Base-by-base conservation (phyloP, 495 filamentous ascomycete species). In the Penicillium alfredii region DNA sequence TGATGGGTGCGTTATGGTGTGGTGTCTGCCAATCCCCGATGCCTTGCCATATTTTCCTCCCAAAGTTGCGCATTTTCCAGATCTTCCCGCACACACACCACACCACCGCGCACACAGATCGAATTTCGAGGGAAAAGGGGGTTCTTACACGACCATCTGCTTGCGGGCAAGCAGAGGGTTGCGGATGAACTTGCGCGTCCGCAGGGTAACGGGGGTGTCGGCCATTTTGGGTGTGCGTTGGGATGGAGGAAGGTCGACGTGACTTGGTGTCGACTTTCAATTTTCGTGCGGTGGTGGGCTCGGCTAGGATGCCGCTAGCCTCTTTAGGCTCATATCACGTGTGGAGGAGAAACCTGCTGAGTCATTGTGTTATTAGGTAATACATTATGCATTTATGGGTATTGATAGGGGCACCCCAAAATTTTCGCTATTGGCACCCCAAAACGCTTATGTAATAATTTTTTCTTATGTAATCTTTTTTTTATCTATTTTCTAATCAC, bases 171-270 rank as follows among this genome's bases (percentile, higher is more conserved):
- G 84, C 63, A 99, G 86, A 64, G 93, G 84, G 77, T 99, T 99
- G 72, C 88, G 84, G 69, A 97, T 93, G 87, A 99, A 99, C 78
- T 99, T 99, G 84, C 93, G 90, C 68, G 93, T 99, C 72, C 93
- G 86, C 76, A 99, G 73, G 55, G 92, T 98, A 61, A 99, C 86
- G 53, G 82, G 78, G 64, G 76, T 61, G 69, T 96, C 92, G 68
- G 89, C 79, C 92, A 96, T 97, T 64, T 66, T 87, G 72, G 67
- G 58, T 60, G 53, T 60, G 55, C 42, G 47, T 56, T 51, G 51
- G 58, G 57, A 53, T 56, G 56, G 48, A 51, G 40, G 38, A 44
- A 34, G 46, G 48, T 51, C 45, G 53, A 49, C 56, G 44, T 45
- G 42, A 40, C 39, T 45, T 44, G 40, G 48, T 51, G 47, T 51